phyloP scores from a whole-genome alignment of 352 stramenopile genomes.

The Phytophthora boehmeriae region DNA sequence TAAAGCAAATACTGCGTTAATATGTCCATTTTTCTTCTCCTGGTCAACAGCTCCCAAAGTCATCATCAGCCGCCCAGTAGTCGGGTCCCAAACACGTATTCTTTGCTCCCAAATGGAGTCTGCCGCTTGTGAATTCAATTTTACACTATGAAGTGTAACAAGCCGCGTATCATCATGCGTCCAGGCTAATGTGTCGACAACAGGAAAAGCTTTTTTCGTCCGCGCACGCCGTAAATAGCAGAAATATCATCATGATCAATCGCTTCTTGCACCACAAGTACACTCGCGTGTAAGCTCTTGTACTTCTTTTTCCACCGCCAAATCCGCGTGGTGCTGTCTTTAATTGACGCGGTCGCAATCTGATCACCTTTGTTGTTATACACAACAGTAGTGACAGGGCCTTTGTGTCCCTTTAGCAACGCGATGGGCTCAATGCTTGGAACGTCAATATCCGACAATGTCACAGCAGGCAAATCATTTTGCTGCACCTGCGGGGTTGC shows the following conservation, averaged over 20 bases:
- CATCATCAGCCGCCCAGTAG: slow-evolving; percentile 56
- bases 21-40: slow-evolving; percentile 67
- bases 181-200: slow-evolving; percentile 73
- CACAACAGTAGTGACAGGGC: slow-evolving; percentile 93
- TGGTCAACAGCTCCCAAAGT: slow-evolving; percentile 63
- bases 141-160: slow-evolving; percentile 75
- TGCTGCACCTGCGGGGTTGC: slow-evolving; percentile 60
- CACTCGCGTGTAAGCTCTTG: slow-evolving; percentile 55
- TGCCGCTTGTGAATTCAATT: slow-evolving; percentile 51
- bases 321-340: slow-evolving; percentile 88
- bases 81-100: slow-evolving; percentile 70
- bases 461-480: slow-evolving; percentile 43
- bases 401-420: slow-evolving; percentile 88
- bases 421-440: slow-evolving; percentile 63
- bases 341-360: slow-evolving; percentile 94
- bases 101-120: slow-evolving; percentile 64
- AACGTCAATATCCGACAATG: slow-evolving; percentile 53
- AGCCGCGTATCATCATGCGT: slow-evolving; percentile 63
- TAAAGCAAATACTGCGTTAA: slow-evolving; percentile 84
- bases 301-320: slow-evolving; percentile 71
- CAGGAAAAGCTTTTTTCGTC: slow-evolving; percentile 45
- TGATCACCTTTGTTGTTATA: slow-evolving; percentile 92
- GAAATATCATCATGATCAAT: slow-evolving; percentile 51
- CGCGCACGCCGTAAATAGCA: slow-evolving; percentile 49
- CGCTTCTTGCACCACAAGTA: slow-evolving; percentile 55